Conservation (phyloP, 2,329 filamentous ascomycete genomes). For the Emericellopsis cladophorae region DNA sequence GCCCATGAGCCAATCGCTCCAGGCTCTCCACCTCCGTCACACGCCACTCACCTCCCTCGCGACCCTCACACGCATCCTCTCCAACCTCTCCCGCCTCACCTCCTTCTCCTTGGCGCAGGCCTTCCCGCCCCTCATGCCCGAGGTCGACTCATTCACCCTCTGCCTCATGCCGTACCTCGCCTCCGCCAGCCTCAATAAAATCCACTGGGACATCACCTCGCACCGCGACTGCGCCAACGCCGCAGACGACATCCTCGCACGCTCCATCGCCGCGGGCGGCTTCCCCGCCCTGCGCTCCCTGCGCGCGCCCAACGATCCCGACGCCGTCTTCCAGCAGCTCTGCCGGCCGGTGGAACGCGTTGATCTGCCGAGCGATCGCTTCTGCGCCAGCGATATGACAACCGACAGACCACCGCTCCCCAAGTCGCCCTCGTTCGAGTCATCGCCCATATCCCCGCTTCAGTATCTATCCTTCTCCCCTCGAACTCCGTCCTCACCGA, state of each 20-base stretch:
- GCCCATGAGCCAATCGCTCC: slow-evolving; percentile 29
- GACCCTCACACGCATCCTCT: slow-evolving; percentile 45
- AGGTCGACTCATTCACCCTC: slow-evolving; percentile 37
- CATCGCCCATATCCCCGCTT: slow-evolving; percentile 1
- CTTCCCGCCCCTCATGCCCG: slow-evolving; percentile 39
- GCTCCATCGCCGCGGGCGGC: slow-evolving; percentile 44
- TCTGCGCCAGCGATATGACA: slow-evolving; percentile 11
- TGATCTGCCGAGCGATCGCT: slow-evolving; percentile 36
- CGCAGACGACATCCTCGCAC: slow-evolving; percentile 51
- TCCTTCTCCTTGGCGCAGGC: slow-evolving; percentile 42
- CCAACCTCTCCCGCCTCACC: slow-evolving; percentile 35
- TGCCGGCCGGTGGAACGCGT: slow-evolving; percentile 49
- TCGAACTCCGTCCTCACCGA: slow-evolving; percentile 7
- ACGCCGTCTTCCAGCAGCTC: slow-evolving; percentile 55
- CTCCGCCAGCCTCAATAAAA: slow-evolving; percentile 33
- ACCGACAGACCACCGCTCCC: slow-evolving; percentile 3
- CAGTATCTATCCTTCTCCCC: slow-evolving; percentile 19
- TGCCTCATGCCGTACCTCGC: slow-evolving; percentile 54
- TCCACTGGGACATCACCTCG: slow-evolving; percentile 55
- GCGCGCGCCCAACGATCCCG: slow-evolving; percentile 55
- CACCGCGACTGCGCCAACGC: slow-evolving; percentile 27
- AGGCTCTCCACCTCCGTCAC: slow-evolving; percentile 40
- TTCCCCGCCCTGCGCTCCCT: slow-evolving; percentile 51
- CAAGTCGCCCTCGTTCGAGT: slow-evolving; percentile 7
- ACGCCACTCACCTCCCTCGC: slow-evolving; percentile 42